phyloP scores from a whole-genome alignment of 1,284 basidiomycete species.

The Cryptococcus sp. region DNA sequence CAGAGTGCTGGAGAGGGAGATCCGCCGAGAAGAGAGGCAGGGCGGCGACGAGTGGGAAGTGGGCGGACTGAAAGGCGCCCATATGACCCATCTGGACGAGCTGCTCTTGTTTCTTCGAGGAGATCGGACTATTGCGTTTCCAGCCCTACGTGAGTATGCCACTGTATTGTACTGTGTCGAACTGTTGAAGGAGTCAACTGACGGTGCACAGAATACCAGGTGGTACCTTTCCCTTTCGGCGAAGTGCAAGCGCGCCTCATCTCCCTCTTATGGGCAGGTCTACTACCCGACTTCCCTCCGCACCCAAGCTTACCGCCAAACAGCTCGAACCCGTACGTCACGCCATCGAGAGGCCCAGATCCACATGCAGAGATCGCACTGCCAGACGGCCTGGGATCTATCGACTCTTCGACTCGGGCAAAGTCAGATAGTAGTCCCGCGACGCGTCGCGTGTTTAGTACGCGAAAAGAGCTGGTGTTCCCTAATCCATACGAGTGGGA shows the following conservation, averaged over 20 bases:
- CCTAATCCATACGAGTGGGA: constrained; percentile 43
- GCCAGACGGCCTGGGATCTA: no score
- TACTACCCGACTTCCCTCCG: constrained; percentile 32
- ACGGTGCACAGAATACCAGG: constrained; percentile 42
- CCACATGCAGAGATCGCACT: constrained; percentile 1
- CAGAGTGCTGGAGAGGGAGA: constrained; percentile 20
- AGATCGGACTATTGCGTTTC: constrained; percentile 51
- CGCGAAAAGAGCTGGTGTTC: constrained; percentile 39
- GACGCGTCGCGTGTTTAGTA: constrained; percentile 13
- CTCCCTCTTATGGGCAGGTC: constrained; percentile 42
- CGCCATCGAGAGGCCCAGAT: background rate
- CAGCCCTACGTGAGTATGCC: constrained; percentile 41
- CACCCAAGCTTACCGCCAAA: constrained; percentile 29
- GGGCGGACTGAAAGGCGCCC: constrained; percentile 46
- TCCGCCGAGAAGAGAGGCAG: constrained; percentile 17
- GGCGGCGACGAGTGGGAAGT: constrained; percentile 26
- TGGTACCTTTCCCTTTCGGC: constrained; percentile 55
- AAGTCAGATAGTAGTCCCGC: background rate
- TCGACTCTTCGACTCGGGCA: no score
- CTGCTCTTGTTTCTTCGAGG: constrained; percentile 49
- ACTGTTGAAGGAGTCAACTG: no score
- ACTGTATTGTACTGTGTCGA: no score
- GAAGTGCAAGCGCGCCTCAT: constrained; percentile 53
- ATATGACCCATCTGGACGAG: constrained; percentile 44
- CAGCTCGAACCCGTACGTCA: constrained; percentile 29